Conservation (phyloP, 2,329 filamentous ascomycete species). For the Neoascochyta sp. region DNA sequence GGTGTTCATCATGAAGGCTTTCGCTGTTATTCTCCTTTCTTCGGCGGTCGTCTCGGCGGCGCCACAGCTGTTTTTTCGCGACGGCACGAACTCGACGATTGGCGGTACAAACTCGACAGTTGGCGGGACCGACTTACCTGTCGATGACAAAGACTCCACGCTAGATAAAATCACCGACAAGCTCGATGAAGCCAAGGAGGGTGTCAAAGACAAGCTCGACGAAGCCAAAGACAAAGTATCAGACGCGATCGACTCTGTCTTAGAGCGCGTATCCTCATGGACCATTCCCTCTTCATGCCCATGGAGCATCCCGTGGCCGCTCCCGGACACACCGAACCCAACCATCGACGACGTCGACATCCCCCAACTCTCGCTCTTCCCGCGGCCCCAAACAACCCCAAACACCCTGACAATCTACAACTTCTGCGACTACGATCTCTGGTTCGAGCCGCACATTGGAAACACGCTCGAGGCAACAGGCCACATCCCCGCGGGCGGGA, state of each 20-base stretch:
- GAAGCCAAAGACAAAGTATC: conserved; percentile 3
- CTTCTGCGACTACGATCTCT: conserved; percentile 17
- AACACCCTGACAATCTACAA: conserved; percentile 15
- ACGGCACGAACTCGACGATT: too few relatives aligned
- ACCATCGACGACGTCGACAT: conserved; percentile 5
- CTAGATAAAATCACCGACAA: too few relatives aligned
- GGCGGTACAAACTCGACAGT: too few relatives aligned
- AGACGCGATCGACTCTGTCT: conserved; percentile 4
- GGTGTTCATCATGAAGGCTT: too few relatives aligned
- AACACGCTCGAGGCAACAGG: conserved; percentile 2
- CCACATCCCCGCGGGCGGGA: conserved; percentile 5
- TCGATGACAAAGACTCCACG: too few relatives aligned
- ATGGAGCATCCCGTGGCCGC: conserved; percentile 10
- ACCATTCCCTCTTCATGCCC: conserved; percentile 7
- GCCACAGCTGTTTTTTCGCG: too few relatives aligned
- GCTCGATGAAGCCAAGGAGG: too few relatives aligned
- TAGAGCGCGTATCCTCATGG: conserved; percentile 6
- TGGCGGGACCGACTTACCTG: too few relatives aligned
- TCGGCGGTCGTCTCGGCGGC: too few relatives aligned
- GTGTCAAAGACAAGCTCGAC: conserved; percentile 5
- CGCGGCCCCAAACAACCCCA: conserved; percentile 4
- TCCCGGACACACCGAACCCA: conserved; percentile 10
- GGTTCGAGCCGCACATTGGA: conserved; percentile 9
- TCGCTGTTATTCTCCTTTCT: too few relatives aligned
- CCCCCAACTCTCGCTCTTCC: conserved; percentile 13